Evolutionary conservation across 179 eudicot species (phyloP), one percentile per base, ranked within the genome.

Genomic region (Camellia oleifera): DNA sequence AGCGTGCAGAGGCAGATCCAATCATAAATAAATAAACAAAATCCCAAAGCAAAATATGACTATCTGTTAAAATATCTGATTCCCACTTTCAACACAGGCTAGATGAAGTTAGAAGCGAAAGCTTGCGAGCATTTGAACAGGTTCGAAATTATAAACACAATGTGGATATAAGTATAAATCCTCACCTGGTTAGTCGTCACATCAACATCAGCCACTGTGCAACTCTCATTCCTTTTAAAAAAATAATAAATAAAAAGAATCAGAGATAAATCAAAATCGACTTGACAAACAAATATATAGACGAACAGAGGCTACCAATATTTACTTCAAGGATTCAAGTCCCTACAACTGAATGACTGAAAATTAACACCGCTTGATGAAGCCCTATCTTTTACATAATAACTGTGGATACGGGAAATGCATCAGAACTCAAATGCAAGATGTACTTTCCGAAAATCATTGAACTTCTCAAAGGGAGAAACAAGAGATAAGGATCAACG

Each of bases 111-210:
- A 48, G 13, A 45, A 76, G 57, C 12, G 40, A 46, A 20, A 26
- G 23, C 54, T 7, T 42, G 12, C 6, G 68, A 61, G 56, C 44
- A 76, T 52, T 52, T 72, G 17, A 52, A 17, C 62, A 52, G 45
- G 20, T 76, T 42, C 32, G 26, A 32, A 46, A 64, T 4, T 66
- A 52, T 6, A 76, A 66, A 48, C 1, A 75, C 46, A 63, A 68
- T 0, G 66, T 63, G 53, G 44, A 3, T 75, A 14, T 72, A 26
- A 26, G 1, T 26, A 26, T 26, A 20, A 61, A 12, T 10, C 10
- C 71, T 75, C 69, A 92, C 98, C 97, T 94, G 97, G 80, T 86
- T 91, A 78, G 68, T 83, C 88, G 86, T 90, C 56, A 61, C 83
- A 77, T 87, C 91, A 12, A 57, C 80, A 48, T 87, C 94, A 72